These are phyloP conservation scores for Ceratobasidium sp. DNA, from an alignment of 1,284 basidiomycete genomes.

Conservation along the genomic window DNA sequence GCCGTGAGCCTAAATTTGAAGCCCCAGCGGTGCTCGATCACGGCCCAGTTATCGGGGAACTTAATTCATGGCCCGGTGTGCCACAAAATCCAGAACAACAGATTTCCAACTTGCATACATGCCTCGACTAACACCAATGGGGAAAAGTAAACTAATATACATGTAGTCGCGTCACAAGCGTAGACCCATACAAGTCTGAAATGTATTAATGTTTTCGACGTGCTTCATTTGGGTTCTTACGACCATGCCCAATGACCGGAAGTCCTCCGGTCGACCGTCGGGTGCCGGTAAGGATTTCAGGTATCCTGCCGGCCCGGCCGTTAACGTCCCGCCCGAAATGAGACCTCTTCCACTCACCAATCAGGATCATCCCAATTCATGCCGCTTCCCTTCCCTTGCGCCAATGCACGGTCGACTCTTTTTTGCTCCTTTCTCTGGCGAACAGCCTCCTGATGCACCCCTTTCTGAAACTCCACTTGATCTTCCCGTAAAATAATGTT, in stretches of 20 bases:
- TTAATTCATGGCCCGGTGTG: too few relatives aligned
- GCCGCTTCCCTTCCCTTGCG: conserved; percentile 57
- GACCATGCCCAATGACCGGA: conserved; percentile 83
- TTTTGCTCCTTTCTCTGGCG: conserved; percentile 80
- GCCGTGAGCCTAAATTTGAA: too few relatives aligned
- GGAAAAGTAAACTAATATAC: too few relatives aligned
- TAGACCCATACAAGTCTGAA: too few relatives aligned
- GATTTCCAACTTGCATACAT: too few relatives aligned
- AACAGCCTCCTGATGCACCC: conserved; percentile 74
- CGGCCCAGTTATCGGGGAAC: too few relatives aligned
- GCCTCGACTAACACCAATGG: too few relatives aligned
- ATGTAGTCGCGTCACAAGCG: too few relatives aligned
- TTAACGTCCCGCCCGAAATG: conserved; percentile 68
- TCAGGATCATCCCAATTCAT: conserved; percentile 93
- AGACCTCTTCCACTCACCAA: conserved; percentile 88
- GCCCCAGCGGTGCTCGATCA: too few relatives aligned
- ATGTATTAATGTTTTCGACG: conserved; percentile 56
- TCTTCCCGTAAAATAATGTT: conserved; percentile 88
- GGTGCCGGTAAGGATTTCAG: conserved; percentile 55
- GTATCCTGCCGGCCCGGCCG: conserved; percentile 57
- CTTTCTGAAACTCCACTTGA: conserved; percentile 83
- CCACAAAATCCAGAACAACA: too few relatives aligned
- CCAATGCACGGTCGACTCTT: conserved; percentile 68
- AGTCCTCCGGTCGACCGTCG: conserved; percentile 61
- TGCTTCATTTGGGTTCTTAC: conserved; percentile 85